Evolutionary conservation across 495 filamentous ascomycete genomes (phyloP).

Genomic region (Gamarada debralockiae): DNA sequence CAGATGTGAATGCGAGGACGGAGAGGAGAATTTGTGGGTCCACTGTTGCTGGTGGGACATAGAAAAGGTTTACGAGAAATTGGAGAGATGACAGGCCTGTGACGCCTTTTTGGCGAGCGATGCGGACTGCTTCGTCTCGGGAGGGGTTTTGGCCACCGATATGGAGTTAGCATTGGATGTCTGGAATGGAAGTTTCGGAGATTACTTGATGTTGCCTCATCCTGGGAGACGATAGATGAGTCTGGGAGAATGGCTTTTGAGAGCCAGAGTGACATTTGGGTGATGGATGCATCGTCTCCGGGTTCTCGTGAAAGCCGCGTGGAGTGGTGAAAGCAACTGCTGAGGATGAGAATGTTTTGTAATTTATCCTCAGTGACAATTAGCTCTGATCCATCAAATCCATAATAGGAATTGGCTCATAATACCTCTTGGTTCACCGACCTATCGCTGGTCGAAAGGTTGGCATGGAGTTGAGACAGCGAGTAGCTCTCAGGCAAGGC

Average conservation of each 20-base stretch:
- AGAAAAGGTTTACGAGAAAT: slow-evolving; percentile 28
- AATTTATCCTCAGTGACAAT: slow-evolving; percentile 6
- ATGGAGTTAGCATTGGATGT: not conserved
- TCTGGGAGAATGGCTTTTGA: slow-evolving; percentile 20
- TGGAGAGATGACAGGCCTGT: slow-evolving; percentile 12
- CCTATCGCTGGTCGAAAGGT: not conserved
- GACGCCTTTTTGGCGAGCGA: slow-evolving; percentile 8
- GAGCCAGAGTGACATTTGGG: slow-evolving; percentile 15
- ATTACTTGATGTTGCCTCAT: slow-evolving; percentile 19
- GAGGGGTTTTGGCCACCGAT: slow-evolving; percentile 1
- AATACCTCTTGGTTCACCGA: slow-evolving; percentile 1
- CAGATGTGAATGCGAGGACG: slow-evolving; percentile 43
- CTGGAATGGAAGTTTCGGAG: not conserved
- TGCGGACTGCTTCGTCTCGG: not conserved
- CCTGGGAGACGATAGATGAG: slow-evolving; percentile 3
- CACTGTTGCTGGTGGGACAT: not conserved
- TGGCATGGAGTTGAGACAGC: slow-evolving; percentile 8
- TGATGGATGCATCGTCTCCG: slow-evolving; percentile 3
- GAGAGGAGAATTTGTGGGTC: slow-evolving; percentile 27
- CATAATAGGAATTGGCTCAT: not conserved
- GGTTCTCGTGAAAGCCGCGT: not conserved
- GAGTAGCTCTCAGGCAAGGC: slow-evolving; percentile 19
- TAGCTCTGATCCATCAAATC: not conserved
- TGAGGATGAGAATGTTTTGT: slow-evolving; percentile 11
- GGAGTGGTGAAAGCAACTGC: slow-evolving; percentile 2